Base-by-base conservation (phyloP, 805 yeast genomes). In the Ascoidea rubescens region DNA sequence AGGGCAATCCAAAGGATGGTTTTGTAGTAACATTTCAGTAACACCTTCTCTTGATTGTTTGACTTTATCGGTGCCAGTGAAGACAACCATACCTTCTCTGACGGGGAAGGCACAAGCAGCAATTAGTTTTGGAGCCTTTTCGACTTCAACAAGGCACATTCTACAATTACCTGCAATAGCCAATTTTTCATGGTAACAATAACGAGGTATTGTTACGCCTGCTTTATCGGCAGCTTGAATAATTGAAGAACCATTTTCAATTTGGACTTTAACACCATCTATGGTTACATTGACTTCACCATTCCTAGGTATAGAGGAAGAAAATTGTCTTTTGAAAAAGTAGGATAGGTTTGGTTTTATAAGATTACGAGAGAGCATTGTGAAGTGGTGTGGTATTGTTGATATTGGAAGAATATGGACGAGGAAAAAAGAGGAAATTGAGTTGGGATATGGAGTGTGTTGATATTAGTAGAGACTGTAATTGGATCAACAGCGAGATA, bases 71-170 rank as follows among this genome's bases (percentile, higher is more conserved):
- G 83, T 71, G 64, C 82, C 77, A 50, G 96, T 87, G 64, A 81
- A 79, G 51, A 87, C 89, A 45, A 85, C 88, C 95, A 87, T 86
- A 52, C 95, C 95, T 55, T 80, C 79, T 63, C 81, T 84, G n/a
- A 84, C 96, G 37, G 96, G 96, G 81, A 84, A 83, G 49, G 95
- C 89, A 73, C 96, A 87, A 10, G 95, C 84, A 2, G 96, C 95
- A 57, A 87, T 86, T 64, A 89, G 79, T 68, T 87, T 87, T 52
- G 95, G 95, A 61, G 91, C 87, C 65, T 84, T 79, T 69, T 87
- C 95, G 52, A 87, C 84, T 62, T 87, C 96, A 49, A 87, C 96
- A 33, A 87, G 77, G 66, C 96, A 87, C 96, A 87, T 87, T 68
- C 96, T 82, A 68, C 96, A 87, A 71, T 87, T 87, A 64, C 96